A percentile compares a stretch with the other conserved stretches of the same genome.
Evolutionary conservation across 2,329 filamentous ascomycete genomes (phyloP).

Genomic region (Neopestalotiopsis sp.): DNA sequence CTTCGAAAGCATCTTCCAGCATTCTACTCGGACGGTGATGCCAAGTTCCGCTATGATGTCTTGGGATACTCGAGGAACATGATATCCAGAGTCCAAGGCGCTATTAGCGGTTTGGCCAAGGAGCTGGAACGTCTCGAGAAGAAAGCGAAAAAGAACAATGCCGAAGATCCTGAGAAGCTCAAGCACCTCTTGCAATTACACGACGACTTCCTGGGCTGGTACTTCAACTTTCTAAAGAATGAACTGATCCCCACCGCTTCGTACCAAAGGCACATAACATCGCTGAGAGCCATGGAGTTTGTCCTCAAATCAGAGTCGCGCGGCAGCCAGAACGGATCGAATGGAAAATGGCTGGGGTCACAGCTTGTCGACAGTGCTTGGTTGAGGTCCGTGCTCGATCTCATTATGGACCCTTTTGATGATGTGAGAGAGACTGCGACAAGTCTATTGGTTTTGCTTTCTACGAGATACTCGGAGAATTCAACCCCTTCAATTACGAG

Average conservation of each 20-base stretch:
- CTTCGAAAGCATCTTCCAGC: constrained; percentile 70
- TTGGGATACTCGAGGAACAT: constrained; percentile 77
- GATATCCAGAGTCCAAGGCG: constrained; percentile 74
- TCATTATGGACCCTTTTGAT: constrained; percentile 89
- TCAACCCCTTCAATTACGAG: constrained; percentile 19
- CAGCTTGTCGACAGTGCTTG: constrained; percentile 53
- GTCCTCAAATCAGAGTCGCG: constrained; percentile 60
- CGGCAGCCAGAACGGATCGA: constrained; percentile 62
- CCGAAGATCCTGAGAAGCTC: constrained; percentile 28
- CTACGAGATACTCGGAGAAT: constrained; percentile 39
- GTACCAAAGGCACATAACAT: constrained; percentile 87
- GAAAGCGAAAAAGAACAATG: constrained; percentile 29
- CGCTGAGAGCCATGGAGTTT: constrained; percentile 72
- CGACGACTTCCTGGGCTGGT: constrained; percentile 74
- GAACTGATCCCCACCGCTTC: constrained; percentile 83
- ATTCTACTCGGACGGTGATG: constrained; percentile 83
- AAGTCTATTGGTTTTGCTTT: constrained; percentile 55
- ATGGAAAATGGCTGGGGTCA: constrained; percentile 41
- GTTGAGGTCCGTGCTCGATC: constrained; percentile 72
- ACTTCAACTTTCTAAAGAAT: constrained; percentile 70
- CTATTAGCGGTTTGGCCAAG: constrained; percentile 59
- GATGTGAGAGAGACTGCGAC: constrained; percentile 74
- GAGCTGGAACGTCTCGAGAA: constrained; percentile 40
- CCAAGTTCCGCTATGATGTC: constrained; percentile 83
- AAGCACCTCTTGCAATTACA: constrained; percentile 52